phyloP scores from a whole-genome alignment of 495 filamentous ascomycete species.

The Xylaria longipes region DNA sequence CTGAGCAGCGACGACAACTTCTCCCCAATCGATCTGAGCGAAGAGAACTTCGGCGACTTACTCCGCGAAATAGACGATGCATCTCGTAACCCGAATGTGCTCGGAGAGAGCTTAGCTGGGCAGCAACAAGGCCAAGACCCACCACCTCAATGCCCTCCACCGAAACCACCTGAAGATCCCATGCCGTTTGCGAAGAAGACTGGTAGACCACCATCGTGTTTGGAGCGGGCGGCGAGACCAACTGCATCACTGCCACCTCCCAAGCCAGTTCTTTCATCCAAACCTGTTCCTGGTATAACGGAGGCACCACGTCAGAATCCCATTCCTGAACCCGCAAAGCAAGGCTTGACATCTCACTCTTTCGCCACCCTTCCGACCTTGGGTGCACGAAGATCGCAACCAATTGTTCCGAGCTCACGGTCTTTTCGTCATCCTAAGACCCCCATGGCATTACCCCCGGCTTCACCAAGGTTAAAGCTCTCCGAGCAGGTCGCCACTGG shows the following conservation, averaged over 20 bases:
- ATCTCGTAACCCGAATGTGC: background rate
- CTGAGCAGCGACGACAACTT: background rate
- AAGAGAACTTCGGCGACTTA: constrained; percentile 19
- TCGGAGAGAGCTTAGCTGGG: background rate
- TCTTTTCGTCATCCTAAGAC: constrained; percentile 30
- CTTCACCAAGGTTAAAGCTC: constrained; percentile 33
- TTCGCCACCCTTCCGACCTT: background rate
- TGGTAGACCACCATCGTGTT: background rate
- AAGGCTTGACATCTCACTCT: background rate
- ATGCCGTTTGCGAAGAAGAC: background rate
- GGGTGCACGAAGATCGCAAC: background rate
- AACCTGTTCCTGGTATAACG: constrained; percentile 16
- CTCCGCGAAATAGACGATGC: background rate
- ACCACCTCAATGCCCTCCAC: background rate
- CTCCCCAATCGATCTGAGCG: constrained; percentile 11
- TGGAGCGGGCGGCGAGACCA: background rate
- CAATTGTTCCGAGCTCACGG: constrained; percentile 7
- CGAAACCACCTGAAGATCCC: background rate
- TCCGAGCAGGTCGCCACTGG: constrained; percentile 14
- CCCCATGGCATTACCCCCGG: constrained; percentile 32
- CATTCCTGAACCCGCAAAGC: constrained; percentile 11
- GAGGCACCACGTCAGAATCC: constrained; percentile 3
- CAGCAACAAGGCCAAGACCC: background rate
- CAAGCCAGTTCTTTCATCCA: constrained; percentile 4
- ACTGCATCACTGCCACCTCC: constrained; percentile 22